Evolutionary conservation across 2,329 filamentous ascomycete genomes (phyloP).

Genomic region (Myriosclerotinia scirpicola): DNA sequence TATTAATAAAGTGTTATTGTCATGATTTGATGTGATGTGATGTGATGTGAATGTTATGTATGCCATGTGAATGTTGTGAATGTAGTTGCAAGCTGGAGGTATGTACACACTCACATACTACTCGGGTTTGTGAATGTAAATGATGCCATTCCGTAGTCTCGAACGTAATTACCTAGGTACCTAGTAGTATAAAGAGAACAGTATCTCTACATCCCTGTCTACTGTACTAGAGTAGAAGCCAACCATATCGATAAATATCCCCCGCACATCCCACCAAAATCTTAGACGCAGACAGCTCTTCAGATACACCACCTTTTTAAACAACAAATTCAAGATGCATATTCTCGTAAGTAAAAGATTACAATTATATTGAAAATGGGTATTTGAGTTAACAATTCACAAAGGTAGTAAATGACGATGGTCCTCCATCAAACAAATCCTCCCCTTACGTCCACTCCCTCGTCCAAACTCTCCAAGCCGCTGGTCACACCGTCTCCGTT

Average conservation of each 20-base stretch:
- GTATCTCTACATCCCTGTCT: slow-evolving; percentile 9
- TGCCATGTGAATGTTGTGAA: neutral
- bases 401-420: slow-evolving; percentile 72
- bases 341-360: slow-evolving; percentile 47
- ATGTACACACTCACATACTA: too few species aligned
- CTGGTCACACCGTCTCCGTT: slow-evolving; percentile 86
- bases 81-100: too few species aligned
- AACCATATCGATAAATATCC: slow-evolving; percentile 23
- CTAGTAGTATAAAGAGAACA: neutral
- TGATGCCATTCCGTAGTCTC: neutral
- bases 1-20: neutral
- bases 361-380: neutral
- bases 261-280: slow-evolving; percentile 18
- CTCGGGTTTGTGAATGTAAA: too few species aligned
- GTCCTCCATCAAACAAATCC: slow-evolving; percentile 73
- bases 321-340: slow-evolving; percentile 45
- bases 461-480: slow-evolving; percentile 65
- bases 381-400: neutral
- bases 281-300: neutral
- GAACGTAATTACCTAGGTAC: neutral
- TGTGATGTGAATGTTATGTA: neutral
- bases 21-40: neutral
- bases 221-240: too few species aligned
- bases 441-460: slow-evolving; percentile 80
- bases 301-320: slow-evolving; percentile 3